These are phyloP conservation scores for Colletotrichum godetiae DNA, from an alignment of 2,329 filamentous ascomycete species.

Conservation along the genomic window DNA sequence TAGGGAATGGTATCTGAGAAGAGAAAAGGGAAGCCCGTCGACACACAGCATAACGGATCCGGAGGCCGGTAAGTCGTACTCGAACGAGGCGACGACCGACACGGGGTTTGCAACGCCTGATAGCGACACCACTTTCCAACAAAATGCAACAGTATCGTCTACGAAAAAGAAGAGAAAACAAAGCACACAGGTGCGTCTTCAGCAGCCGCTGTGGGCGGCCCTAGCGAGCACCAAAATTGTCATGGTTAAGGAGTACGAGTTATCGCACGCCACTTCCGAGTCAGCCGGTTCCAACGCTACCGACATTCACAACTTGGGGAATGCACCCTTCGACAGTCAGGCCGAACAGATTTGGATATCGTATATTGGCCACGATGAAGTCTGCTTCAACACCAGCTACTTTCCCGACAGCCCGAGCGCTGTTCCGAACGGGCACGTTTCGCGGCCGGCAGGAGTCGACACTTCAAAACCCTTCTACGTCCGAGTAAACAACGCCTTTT, in stretches of 20 bases:
- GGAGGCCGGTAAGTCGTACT: constrained; percentile 66
- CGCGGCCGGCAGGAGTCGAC: constrained; percentile 66
- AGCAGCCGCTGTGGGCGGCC: constrained; percentile 94
- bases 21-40: constrained; percentile 66
- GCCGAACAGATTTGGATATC: constrained; percentile 83
- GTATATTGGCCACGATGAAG: constrained; percentile 81
- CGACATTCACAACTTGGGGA: constrained; percentile 81
- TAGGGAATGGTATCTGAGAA: constrained; percentile 73
- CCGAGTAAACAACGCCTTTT: constrained; percentile 80
- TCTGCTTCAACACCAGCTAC: constrained; percentile 79
- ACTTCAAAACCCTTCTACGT: constrained; percentile 82
- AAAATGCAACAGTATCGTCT: constrained; percentile 67
- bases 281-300: constrained; percentile 79
- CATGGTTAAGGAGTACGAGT: constrained; percentile 90
- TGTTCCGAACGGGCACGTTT: constrained; percentile 42
- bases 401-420: constrained; percentile 59
- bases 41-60: constrained; percentile 66
- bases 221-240: constrained; percentile 97
- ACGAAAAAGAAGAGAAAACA: constrained; percentile 90
- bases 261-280: constrained; percentile 81
- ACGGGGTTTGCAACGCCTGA: constrained; percentile 65
- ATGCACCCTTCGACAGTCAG: constrained; percentile 77
- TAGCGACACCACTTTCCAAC: constrained; percentile 61
- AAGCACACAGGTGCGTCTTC: constrained; percentile 88
- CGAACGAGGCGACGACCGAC: constrained; percentile 50